phyloP scores from a whole-genome alignment of 2,329 filamentous ascomycete genomes.

The Neonectria punicea region DNA sequence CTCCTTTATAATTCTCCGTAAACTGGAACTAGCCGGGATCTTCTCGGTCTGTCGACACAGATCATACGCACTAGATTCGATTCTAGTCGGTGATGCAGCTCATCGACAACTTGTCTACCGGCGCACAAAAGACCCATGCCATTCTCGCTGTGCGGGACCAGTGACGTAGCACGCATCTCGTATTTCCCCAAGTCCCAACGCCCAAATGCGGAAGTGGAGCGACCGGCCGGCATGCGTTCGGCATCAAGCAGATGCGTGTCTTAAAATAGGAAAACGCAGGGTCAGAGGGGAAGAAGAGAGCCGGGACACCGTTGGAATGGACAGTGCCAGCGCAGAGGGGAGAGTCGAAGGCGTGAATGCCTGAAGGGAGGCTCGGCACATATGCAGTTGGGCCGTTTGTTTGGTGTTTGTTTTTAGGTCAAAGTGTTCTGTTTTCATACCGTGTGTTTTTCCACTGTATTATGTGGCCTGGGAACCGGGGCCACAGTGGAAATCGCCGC shows the following conservation, averaged over 20 bases:
- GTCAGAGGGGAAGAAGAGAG: background rate
- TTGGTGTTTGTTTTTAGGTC: background rate
- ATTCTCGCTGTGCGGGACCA: background rate
- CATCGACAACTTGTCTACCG: conserved; percentile 27
- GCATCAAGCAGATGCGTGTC: background rate
- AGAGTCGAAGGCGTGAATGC: background rate
- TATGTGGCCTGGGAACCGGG: background rate
- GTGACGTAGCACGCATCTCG: conserved; percentile 43
- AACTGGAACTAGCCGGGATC: background rate
- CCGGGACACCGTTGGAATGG: background rate
- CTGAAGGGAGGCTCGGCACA: background rate
- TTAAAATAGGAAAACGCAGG: background rate
- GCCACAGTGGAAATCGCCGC: background rate
- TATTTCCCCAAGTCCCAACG: conserved; percentile 32
- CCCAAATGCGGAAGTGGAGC: conserved; percentile 16
- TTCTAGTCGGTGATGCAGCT: conserved; percentile 17
- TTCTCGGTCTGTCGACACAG: background rate
- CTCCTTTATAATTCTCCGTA: conserved; percentile 27
- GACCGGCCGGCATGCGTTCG: background rate
- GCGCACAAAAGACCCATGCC: conserved; percentile 25
- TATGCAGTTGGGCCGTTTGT: background rate
- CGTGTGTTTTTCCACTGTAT: background rate
- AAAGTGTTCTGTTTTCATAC: background rate
- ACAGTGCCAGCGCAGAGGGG: background rate
- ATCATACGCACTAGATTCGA: background rate